Percentiles rank a stretch among this genome's conserved stretches.
phyloP scores from a whole-genome alignment of 2,329 filamentous ascomycete genomes.

The Exophiala bonariae region DNA sequence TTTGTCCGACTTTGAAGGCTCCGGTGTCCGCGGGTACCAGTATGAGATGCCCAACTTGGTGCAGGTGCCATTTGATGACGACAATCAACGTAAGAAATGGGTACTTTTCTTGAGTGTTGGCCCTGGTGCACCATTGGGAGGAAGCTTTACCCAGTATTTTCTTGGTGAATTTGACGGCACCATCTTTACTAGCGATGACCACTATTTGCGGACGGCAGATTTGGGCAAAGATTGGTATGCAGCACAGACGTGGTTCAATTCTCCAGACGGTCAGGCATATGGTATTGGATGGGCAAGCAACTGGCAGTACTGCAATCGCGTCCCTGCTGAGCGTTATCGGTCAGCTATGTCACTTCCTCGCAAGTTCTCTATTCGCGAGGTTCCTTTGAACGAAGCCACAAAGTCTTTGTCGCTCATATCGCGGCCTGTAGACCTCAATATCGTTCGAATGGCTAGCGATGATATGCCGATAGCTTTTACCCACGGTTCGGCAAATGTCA shows the following conservation, averaged over 20 bases:
- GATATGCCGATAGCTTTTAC: not conserved
- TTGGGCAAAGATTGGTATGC: conserved; percentile 40
- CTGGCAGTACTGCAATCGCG: conserved; percentile 57
- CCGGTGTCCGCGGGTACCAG: conserved; percentile 54
- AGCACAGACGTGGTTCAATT: conserved; percentile 55
- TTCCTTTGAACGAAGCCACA: conserved; percentile 1
- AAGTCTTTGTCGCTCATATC: conserved; percentile 5
- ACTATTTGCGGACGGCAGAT: conserved; percentile 25
- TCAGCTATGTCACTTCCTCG: conserved; percentile 55
- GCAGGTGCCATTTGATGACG: conserved; percentile 48
- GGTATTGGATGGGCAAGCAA: conserved; percentile 60
- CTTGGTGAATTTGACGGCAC: conserved; percentile 63
- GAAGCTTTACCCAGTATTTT: conserved; percentile 28
- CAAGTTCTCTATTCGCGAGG: conserved; percentile 14
- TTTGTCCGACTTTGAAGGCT: conserved; percentile 57
- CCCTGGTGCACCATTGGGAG: conserved; percentile 35
- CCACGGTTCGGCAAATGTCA: not conserved
- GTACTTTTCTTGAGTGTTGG: conserved; percentile 33
- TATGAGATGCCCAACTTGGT: conserved; percentile 66
- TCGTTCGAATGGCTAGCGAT: not conserved
- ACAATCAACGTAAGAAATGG: conserved; percentile 16
- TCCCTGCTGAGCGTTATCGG: conserved; percentile 58
- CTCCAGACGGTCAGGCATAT: conserved; percentile 39
- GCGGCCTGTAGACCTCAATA: conserved; percentile 2
- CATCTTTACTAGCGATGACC: conserved; percentile 42